Evolutionary conservation across 1,284 basidiomycete genomes (phyloP).

Genomic region (Austroboletus novae-zelandiae): DNA sequence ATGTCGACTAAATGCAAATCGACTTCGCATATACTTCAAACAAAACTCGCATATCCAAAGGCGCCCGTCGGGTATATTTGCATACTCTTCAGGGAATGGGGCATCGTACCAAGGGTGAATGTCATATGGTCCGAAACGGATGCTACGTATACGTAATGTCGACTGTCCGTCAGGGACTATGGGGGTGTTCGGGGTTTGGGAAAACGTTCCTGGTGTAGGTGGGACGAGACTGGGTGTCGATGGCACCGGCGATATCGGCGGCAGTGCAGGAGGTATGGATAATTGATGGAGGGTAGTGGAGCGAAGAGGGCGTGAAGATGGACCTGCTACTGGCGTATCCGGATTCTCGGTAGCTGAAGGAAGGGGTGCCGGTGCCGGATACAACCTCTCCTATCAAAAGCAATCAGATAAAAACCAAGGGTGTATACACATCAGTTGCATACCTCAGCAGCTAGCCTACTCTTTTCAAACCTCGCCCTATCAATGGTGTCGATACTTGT

Average conservation of each 20-base stretch:
- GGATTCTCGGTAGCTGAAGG: conserved; percentile 35
- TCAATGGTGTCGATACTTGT: conserved; percentile 71
- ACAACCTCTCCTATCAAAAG: conserved; percentile 49
- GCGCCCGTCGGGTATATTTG: conserved; percentile 87
- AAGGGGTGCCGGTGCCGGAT: conserved; percentile 40
- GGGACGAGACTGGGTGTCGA: conserved; percentile 39
- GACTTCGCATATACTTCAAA: conserved; percentile 97
- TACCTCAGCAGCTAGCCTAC: conserved; percentile 71
- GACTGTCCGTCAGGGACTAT: conserved; percentile 32
- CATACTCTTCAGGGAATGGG: conserved; percentile 98
- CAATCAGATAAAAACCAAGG: conserved; percentile 8
- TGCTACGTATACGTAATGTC: conserved; percentile 74
- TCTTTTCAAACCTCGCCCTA: conserved; percentile 74
- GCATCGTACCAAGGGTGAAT: conserved; percentile 99
- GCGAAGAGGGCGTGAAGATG: conserved; percentile 64
- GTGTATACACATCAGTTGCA: conserved; percentile 13
- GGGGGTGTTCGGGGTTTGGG: conserved; percentile 27
- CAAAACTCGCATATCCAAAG: conserved; percentile 99
- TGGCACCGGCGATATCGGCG: conserved; percentile 35
- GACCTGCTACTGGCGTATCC: conserved; percentile 51
- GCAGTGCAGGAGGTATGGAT: conserved; percentile 31
- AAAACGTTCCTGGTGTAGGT: conserved; percentile 35
- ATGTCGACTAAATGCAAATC: conserved; percentile 86
- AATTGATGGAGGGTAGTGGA: conserved; percentile 45
- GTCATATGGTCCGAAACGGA: conserved; percentile 93